Evolutionary conservation across 2,329 filamentous ascomycete genomes (phyloP).

Genomic region (Pleomassaria siparia): DNA sequence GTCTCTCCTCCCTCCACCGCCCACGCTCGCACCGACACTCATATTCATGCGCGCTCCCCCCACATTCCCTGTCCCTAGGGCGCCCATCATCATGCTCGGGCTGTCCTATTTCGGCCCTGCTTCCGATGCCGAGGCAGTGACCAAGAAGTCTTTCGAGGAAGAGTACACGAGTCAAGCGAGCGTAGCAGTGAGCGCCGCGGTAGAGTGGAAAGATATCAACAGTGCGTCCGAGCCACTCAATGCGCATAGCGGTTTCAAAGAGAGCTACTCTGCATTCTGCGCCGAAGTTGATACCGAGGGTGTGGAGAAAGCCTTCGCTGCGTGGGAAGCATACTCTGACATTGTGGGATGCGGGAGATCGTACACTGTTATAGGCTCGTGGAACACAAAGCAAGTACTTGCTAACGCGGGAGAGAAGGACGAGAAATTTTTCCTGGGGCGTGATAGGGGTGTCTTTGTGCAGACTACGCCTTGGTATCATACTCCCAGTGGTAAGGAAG

Average conservation of each 20-base stretch:
- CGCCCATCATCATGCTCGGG: constrained; percentile 30
- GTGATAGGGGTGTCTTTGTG: constrained; percentile 11
- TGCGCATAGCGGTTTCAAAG: constrained; percentile 34
- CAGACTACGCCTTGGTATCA: constrained; percentile 12
- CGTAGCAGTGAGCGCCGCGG: constrained; percentile 19
- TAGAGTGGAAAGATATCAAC: constrained; percentile 24
- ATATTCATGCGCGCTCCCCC: constrained; percentile 34
- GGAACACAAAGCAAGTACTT: background rate
- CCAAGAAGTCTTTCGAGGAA: background rate
- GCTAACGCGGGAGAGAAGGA: background rate
- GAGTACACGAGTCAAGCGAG: constrained; percentile 20
- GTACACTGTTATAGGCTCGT: constrained; percentile 10
- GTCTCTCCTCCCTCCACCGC: constrained; percentile 14
- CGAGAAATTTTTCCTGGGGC: constrained; percentile 4
- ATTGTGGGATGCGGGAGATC: constrained; percentile 15
- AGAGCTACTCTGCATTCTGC: constrained; percentile 24
- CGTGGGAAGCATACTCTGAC: constrained; percentile 24
- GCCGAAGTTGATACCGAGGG: constrained; percentile 8
- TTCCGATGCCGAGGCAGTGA: constrained; percentile 10
- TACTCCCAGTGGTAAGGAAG: background rate
- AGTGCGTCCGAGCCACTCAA: constrained; percentile 22
- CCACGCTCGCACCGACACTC: constrained; percentile 18
- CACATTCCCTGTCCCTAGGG: constrained; percentile 26
- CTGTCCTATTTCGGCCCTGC: constrained; percentile 27
- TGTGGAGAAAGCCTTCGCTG: constrained; percentile 21